Evolutionary conservation across 1,284 basidiomycete genomes (phyloP), one percentile per base, ranked within the genome.

Genomic region (Marasmius tenuissimus): DNA sequence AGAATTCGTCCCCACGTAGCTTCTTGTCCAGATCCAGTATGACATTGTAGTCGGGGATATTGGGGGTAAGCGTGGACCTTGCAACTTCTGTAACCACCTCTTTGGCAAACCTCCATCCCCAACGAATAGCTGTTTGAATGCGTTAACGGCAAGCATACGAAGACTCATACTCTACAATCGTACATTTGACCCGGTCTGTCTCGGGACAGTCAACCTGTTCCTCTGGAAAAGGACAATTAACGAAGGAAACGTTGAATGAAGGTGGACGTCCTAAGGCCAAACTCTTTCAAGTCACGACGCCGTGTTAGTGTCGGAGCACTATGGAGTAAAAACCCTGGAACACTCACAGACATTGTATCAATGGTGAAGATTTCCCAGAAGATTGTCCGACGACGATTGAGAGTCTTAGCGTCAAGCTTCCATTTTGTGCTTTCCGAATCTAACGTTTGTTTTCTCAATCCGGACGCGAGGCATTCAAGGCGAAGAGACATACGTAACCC

Each of bases 401-500:
- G 79, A 9, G 76, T 79, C 50, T 72, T 70, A 1, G 76, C 65
- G 58, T 78, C 77, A 72, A 81, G 73, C 55, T 78, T 74, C 81
- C 81, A 84, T 61, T 78, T 20, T 10, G 52, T 33, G 52, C 52
- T 54, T 37, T 54, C 52, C 11, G 52, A 54, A 38, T 54, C 52
- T 54, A 37, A 2, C 34, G 34, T 18, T 18, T 8, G 18, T 14
- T 18, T 16, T 38, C 6, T 37, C 20, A 14, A 54, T 37, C 34
- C 8, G 37, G 9, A 2, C 20, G 52, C 5, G 18, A 38, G 18
- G 12, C 12, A 37, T 11, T 27, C 7, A 2, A 2, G 38, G 81
- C 75, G 61, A 79, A 78, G 67, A 47, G 33, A 74, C 80, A 73
- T 57, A 82, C 81, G 80, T 47, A 82, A 71, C 49, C 81, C 80